These are phyloP conservation scores for Podospora fimiseda DNA, from an alignment of 495 filamentous ascomycete species.

Conservation along the genomic window DNA sequence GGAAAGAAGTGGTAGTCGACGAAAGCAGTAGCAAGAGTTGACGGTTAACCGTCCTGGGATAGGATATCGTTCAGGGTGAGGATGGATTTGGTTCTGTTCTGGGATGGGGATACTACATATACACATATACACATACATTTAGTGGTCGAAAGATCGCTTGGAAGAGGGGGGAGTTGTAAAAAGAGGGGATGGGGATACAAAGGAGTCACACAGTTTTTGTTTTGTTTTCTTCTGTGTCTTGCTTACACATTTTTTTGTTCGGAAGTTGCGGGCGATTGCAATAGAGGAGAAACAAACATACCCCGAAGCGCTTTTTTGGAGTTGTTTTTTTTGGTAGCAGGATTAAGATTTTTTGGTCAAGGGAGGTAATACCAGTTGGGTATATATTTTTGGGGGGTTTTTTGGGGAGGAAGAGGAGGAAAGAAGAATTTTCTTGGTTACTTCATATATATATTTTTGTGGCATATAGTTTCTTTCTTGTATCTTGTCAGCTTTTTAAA, in stretches of 20 bases:
- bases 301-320: not conserved
- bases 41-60: not conserved
- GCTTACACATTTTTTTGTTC: not conserved
- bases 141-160: not conserved
- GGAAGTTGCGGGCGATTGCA: not conserved
- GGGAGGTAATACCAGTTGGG: not conserved
- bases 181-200: not conserved
- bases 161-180: not conserved
- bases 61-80: not conserved
- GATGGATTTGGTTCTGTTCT: not conserved
- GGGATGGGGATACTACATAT: not conserved
- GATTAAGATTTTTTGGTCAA: not conserved
- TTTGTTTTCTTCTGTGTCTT: not conserved
- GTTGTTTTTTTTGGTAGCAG: not conserved
- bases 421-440: not conserved
- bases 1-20: not conserved
- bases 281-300: slow-evolving; percentile 3
- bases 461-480: not conserved
- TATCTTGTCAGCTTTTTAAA: not conserved
- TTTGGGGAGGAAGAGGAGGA: not conserved
- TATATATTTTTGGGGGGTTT: not conserved
- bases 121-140: not conserved
- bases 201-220: not conserved
- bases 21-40: not conserved
- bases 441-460: not conserved